These are phyloP conservation scores for Cyclotella sp. DNA, from an alignment of 108 stramenopile genomes.

Conservation along the genomic window DNA sequence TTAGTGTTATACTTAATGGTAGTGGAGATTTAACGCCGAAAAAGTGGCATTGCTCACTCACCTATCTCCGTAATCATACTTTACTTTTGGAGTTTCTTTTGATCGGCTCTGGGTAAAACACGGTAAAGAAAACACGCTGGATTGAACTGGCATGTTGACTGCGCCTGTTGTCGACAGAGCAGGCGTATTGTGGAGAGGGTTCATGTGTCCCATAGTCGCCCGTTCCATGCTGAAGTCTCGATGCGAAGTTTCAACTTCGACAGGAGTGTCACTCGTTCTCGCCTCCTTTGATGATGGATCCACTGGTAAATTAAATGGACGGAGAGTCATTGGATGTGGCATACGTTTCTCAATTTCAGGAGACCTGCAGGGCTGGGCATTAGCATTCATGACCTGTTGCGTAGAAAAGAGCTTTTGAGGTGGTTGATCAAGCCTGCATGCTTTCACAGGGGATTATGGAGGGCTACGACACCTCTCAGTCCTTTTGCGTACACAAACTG, in stretches of 20 bases:
- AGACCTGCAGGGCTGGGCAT: too few species aligned
- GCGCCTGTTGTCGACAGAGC: neutral
- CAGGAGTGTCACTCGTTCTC: too few species aligned
- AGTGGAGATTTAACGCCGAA: neutral
- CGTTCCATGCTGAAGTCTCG: too few species aligned
- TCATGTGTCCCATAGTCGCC: too few species aligned
- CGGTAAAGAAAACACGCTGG: neutral
- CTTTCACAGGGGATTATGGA: neutral
- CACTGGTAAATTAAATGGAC: too few species aligned
- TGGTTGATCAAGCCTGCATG: neutral
- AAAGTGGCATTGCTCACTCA: neutral
- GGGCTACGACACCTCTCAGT: neutral
- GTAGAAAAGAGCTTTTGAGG: neutral
- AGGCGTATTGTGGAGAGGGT: too few species aligned
- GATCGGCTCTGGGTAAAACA: neutral
- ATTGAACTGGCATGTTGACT: neutral
- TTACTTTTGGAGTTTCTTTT: neutral
- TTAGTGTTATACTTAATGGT: neutral
- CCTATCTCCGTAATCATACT: constrained; percentile 4
- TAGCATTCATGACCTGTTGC: too few species aligned
- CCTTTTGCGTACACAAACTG: neutral
- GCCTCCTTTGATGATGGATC: too few species aligned
- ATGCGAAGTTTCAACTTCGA: too few species aligned
- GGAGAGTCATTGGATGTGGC: too few species aligned
- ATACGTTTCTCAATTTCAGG: too few species aligned